Conservation (phyloP, 2,329 filamentous ascomycete species). For the Epichloe hybrida region DNA sequence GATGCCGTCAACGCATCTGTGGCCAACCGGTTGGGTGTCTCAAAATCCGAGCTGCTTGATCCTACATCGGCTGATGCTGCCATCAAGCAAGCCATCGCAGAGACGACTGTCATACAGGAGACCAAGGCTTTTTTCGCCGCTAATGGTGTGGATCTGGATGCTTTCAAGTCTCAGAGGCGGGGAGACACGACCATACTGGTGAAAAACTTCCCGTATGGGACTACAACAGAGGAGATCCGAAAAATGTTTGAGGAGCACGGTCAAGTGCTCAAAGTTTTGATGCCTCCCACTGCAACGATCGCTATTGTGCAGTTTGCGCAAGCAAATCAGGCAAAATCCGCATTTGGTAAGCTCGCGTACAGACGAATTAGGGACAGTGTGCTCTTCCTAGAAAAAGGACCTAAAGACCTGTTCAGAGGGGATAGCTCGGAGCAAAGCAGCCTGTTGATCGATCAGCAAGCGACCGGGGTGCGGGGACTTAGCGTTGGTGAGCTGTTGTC, state of each 20-base stretch:
- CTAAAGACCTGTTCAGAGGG: constrained; percentile 58
- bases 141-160: constrained; percentile 82
- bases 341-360: constrained; percentile 77
- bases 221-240: constrained; percentile 63
- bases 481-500: constrained; percentile 58
- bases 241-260: constrained; percentile 79
- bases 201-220: constrained; percentile 87
- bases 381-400: constrained; percentile 86
- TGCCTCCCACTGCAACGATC: constrained; percentile 87
- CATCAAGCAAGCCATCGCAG: constrained; percentile 91
- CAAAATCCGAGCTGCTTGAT: constrained; percentile 83
- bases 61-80: constrained; percentile 88
- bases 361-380: constrained; percentile 83
- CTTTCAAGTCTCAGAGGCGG: constrained; percentile 73
- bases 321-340: constrained; percentile 64
- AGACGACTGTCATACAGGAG: constrained; percentile 92
- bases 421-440: constrained; percentile 15
- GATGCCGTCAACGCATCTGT: constrained; percentile 89
- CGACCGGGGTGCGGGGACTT: constrained; percentile 41
- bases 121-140: constrained; percentile 82
- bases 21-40: constrained; percentile 72
- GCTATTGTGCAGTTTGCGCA: constrained; percentile 84
- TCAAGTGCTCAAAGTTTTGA: constrained; percentile 65
- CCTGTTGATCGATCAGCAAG: constrained; percentile 20
- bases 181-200: constrained; percentile 81